Evolutionary conservation across 164 flowering plant genomes (phyloP).

Genomic region (Echeveria elegans): DNA sequence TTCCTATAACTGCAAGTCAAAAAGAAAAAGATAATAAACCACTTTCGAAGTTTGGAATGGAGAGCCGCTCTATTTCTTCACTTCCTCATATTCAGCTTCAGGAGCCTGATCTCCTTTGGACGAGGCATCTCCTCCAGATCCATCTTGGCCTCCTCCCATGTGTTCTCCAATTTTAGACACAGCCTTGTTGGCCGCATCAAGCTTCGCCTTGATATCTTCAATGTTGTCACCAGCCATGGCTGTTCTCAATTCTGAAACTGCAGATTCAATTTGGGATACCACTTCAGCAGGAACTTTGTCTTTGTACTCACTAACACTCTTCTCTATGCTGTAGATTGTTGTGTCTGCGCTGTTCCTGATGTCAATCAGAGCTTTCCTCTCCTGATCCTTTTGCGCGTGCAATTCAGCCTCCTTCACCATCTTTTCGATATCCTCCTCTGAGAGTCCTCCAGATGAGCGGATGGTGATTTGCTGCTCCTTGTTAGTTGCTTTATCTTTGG

Average conservation of each 20-base stretch:
- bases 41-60: background rate
- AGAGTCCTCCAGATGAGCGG: conserved; percentile 28
- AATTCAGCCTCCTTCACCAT: conserved; percentile 24
- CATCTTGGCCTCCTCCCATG: conserved; percentile 13
- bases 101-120: conserved; percentile 20
- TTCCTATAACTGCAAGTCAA: too few relatives aligned
- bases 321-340: conserved; percentile 25
- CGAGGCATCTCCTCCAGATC: conserved; percentile 9
- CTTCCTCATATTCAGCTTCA: conserved; percentile 21
- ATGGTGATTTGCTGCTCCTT: conserved; percentile 30
- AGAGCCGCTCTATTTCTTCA: conserved; percentile 13
- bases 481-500: conserved; percentile 21
- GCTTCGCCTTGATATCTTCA: conserved; percentile 21
- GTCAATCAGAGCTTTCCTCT: conserved; percentile 24
- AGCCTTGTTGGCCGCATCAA: conserved; percentile 29
- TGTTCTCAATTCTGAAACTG: conserved; percentile 20
- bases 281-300: conserved; percentile 22
- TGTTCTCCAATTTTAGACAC: conserved; percentile 29
- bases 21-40: too few relatives aligned
- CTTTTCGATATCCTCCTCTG: conserved; percentile 23
- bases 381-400: conserved; percentile 27
- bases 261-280: conserved; percentile 19
- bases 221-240: conserved; percentile 23
- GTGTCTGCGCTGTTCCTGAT: conserved; percentile 24
- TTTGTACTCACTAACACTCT: conserved; percentile 23